phyloP scores from a whole-genome alignment of 768 basidiomycete species.

The Rhizopogon rudus region DNA sequence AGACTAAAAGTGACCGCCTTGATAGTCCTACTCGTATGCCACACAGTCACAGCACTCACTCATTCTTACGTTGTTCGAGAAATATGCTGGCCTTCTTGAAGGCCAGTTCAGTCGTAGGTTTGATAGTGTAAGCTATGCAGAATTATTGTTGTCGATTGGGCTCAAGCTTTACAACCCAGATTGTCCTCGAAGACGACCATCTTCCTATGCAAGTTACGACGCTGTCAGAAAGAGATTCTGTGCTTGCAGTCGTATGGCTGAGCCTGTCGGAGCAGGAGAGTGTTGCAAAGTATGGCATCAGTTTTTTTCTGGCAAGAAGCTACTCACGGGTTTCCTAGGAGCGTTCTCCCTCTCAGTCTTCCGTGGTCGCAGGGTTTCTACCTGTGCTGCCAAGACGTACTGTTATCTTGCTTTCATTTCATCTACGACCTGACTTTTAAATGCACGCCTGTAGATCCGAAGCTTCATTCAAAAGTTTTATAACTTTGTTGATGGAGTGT shows the following conservation, averaged over 20 bases:
- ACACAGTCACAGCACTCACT: constrained; percentile 78
- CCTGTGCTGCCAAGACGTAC: constrained; percentile 86
- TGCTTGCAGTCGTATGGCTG: constrained; percentile 84
- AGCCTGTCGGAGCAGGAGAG: constrained; percentile 58
- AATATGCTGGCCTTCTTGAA: constrained; percentile 79
- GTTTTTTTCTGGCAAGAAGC: neutral
- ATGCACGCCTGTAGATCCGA: constrained; percentile 53
- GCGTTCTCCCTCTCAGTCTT: constrained; percentile 60
- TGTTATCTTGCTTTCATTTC: neutral
- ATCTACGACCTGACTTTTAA: neutral
- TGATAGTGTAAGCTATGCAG: constrained; percentile 54
- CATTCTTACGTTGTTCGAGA: constrained; percentile 85
- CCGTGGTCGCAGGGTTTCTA: constrained; percentile 97
- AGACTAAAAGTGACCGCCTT: constrained; percentile 4
- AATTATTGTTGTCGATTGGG: neutral
- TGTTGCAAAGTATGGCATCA: constrained; percentile 42
- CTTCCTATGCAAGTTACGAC: constrained; percentile 76
- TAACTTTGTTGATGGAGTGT: constrained; percentile 92
- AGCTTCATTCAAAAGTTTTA: constrained; percentile 93
- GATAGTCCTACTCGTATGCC: constrained; percentile 81
- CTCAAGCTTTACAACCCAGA: constrained; percentile 38
- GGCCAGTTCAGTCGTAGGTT: constrained; percentile 77
- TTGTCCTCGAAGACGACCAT: constrained; percentile 83
- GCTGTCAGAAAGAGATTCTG: constrained; percentile 57
- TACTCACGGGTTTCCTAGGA: constrained; percentile 34